phyloP scores from a whole-genome alignment of 192 early-diverging fungal species.

The Backusella luteola region DNA sequence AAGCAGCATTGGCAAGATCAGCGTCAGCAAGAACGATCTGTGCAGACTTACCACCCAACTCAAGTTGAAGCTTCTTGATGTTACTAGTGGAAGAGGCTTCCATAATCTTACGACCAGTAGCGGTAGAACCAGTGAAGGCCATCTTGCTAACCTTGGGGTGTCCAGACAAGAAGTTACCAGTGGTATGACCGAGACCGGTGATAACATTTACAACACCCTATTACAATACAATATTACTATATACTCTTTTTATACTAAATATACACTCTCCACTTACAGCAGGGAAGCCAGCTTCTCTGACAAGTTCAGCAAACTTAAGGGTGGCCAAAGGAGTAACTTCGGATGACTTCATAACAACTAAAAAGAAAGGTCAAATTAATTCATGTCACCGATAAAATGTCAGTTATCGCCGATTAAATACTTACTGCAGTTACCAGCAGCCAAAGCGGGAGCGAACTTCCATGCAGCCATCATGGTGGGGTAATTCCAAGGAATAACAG shows the following conservation, averaged over 20 bases:
- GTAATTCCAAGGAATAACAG: constrained; percentile 78
- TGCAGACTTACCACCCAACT: constrained; percentile 89
- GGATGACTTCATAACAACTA: constrained; percentile 74
- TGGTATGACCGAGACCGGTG: constrained; percentile 65
- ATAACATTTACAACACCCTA: constrained; percentile 81
- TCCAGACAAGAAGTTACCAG: constrained; percentile 55
- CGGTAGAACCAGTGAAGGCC: constrained; percentile 75
- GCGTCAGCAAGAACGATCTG: constrained; percentile 75
- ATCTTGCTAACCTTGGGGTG: constrained; percentile 61
- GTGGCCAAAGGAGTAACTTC: constrained; percentile 64
- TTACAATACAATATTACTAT: not conserved
- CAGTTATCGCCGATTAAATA: not conserved
- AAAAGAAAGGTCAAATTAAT: constrained; percentile 8
- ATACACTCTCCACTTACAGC: constrained; percentile 30
- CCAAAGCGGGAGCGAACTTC: constrained; percentile 83
- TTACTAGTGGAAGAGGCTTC: constrained; percentile 50
- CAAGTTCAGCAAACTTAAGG: constrained; percentile 62
- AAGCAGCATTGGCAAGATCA: constrained; percentile 67
- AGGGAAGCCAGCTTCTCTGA: constrained; percentile 74
- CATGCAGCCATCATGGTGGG: constrained; percentile 64
- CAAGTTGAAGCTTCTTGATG: constrained; percentile 74
- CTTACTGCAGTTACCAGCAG: constrained; percentile 63
- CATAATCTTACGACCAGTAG: constrained; percentile 63
- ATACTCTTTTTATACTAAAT: not conserved
- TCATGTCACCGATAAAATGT: not conserved